phyloP scores from a whole-genome alignment of 345 rosid species.

The Draba incana region DNA sequence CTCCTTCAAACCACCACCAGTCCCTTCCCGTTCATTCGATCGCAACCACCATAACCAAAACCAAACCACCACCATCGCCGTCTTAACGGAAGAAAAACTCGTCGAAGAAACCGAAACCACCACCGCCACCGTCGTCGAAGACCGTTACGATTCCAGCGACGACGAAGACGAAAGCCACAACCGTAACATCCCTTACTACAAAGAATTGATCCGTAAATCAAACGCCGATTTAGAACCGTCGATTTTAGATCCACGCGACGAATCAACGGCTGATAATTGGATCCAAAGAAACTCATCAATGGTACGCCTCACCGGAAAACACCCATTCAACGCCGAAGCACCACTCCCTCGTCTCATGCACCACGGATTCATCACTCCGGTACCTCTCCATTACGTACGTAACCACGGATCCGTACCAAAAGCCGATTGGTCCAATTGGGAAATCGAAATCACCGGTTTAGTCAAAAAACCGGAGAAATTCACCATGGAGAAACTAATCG shows the following conservation, averaged over 20 bases:
- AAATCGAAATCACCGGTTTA: conserved; percentile 74
- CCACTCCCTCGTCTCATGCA: conserved; percentile 83
- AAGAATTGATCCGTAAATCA: conserved; percentile 50
- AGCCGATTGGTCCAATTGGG: conserved; percentile 72
- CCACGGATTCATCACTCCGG: conserved; percentile 95
- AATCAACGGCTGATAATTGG: conserved; percentile 79
- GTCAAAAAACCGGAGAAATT: conserved; percentile 63
- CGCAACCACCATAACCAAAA: conserved; percentile 46
- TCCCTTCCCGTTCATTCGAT: conserved; percentile 41
- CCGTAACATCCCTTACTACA: conserved; percentile 44
- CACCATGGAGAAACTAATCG: conserved; percentile 80
- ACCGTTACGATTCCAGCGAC: conserved; percentile 47
- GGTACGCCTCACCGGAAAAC: conserved; percentile 97
- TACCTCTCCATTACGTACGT: conserved; percentile 91
- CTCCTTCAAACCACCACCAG: conserved; percentile 49
- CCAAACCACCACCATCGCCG: conserved; percentile 28
- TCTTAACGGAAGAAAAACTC: conserved; percentile 15
- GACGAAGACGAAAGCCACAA: conserved; percentile 54
- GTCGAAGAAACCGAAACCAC: conserved; percentile 41
- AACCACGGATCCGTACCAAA: conserved; percentile 87
- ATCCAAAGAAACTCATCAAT: conserved; percentile 73
- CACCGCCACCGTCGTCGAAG: conserved; percentile 24
- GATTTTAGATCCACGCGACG: conserved; percentile 65
- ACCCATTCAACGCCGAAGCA: conserved; percentile 89
- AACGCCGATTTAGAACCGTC: conserved; percentile 74